These are phyloP conservation scores for Penicillium sp. DNA, from an alignment of 2,329 filamentous ascomycete species.

Conservation along the genomic window DNA sequence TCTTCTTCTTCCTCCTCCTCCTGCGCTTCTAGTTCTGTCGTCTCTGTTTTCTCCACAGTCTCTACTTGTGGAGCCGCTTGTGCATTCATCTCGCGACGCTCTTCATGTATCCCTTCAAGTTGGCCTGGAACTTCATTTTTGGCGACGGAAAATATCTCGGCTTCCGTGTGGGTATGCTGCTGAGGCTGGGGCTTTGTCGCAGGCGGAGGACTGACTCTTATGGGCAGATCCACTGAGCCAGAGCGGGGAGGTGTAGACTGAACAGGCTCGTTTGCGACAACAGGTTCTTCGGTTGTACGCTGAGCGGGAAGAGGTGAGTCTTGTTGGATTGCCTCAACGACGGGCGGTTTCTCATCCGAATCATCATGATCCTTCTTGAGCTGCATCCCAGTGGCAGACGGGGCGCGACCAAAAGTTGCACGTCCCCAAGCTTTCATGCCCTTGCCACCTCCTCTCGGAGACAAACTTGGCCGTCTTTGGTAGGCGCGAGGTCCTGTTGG, in stretches of 20 bases:
- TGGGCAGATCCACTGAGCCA: slow-evolving; percentile 12
- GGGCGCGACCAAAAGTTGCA: slow-evolving; percentile 28
- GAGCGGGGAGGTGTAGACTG: slow-evolving; percentile 7
- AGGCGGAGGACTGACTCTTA: slow-evolving; percentile 10
- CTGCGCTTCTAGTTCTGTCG: neutral
- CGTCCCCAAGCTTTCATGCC: slow-evolving; percentile 37
- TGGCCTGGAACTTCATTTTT: no score
- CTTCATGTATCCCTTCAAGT: no score
- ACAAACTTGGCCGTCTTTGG: slow-evolving; percentile 27
- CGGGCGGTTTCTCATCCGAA: slow-evolving; percentile 16
- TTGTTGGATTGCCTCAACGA: slow-evolving; percentile 16
- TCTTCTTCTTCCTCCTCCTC: slow-evolving; percentile 19
- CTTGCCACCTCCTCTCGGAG: slow-evolving; percentile 30
- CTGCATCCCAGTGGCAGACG: slow-evolving; percentile 13
- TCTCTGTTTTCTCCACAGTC: neutral
- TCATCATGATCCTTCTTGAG: slow-evolving; percentile 32
- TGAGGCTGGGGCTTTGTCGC: neutral
- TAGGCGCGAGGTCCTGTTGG: slow-evolving; percentile 40
- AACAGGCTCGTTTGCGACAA: slow-evolving; percentile 3
- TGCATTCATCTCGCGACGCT: no score
- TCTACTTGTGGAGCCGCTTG: no score
- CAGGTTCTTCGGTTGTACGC: slow-evolving; percentile 1
- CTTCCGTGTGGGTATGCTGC: no score
- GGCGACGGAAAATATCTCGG: no score
- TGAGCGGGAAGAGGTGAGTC: slow-evolving; percentile 8